Evolutionary conservation across 768 basidiomycete species (phyloP).

Genomic region (Crucibulum laeve): DNA sequence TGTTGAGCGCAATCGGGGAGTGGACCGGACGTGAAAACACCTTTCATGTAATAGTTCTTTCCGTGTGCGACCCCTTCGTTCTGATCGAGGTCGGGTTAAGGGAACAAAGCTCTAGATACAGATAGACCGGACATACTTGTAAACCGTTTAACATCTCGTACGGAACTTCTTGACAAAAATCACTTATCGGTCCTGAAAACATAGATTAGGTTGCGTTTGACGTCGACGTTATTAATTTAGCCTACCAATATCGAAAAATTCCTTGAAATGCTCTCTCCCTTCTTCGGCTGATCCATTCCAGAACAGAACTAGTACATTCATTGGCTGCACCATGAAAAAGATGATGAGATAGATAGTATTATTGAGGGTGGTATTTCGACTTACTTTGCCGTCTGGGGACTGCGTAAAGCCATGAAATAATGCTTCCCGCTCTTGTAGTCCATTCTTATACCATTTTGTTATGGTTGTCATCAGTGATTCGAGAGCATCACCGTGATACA

Average conservation of each 20-base stretch:
- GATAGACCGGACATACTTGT: constrained; percentile 16
- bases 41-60: too few relatives aligned
- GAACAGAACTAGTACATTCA: constrained; percentile 23
- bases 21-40: too few relatives aligned
- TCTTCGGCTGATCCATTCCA: constrained; percentile 38
- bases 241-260: constrained; percentile 31
- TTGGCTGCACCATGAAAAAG: constrained; percentile 18
- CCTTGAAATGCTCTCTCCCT: constrained; percentile 27
- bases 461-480: constrained; percentile 15
- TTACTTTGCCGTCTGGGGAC: constrained; percentile 24
- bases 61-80: too few relatives aligned
- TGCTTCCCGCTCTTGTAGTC: constrained; percentile 25
- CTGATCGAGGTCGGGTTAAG: too few relatives aligned
- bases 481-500: constrained; percentile 18
- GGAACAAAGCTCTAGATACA: too few relatives aligned
- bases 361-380: too few relatives aligned
- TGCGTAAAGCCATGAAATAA: too few relatives aligned
- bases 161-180: constrained; percentile 27
- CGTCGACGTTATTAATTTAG: neutral
- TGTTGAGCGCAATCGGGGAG: too few relatives aligned
- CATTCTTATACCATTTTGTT: constrained; percentile 24
- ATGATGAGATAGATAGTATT: constrained; percentile 8
- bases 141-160: constrained; percentile 32
- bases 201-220: neutral
- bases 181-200: constrained; percentile 26